Evolutionary conservation across 768 basidiomycete species (phyloP), one percentile per base, ranked within the genome.

Genomic region (Tricholoma hemisulphureum): DNA sequence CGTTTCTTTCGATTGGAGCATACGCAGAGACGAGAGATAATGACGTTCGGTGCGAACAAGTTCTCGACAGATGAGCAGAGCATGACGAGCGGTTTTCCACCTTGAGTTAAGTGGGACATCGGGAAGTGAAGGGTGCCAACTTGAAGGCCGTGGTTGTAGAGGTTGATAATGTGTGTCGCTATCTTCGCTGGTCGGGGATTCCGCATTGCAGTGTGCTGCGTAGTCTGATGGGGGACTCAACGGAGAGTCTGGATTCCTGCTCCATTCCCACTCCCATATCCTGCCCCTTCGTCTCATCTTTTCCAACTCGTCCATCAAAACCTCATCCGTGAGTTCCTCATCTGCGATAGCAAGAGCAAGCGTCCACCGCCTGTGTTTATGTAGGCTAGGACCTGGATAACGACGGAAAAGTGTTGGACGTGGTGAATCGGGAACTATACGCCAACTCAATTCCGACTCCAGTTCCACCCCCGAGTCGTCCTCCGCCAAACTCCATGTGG

Each of bases 41-140:
- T 75, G 75, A 23, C 76, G 71, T 56, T 80, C 77, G 5, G 77
- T 80, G 46, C 75, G 72, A 32, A 77, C 68, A 28, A 77, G 61
- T 62, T 79, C 78, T 13, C 77, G 70, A 48, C 75, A 78, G 18
- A 73, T 71, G 6, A 79, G 60, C 4, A 79, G 63, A 7, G 72
- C 74, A 34, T 71, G 71, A 31, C 74, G 73, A 10, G 77, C 75
- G 18, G 69, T 65, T 43, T 69, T 71, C 77, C 77, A 79, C 3
- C 70, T 69, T 10, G 66, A 55, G 37, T 7, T 51, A 58, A 20
- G 52, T 4, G 43, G 43, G 9, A 24, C 43, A 24, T 5, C 23
- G 14, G 23, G 18, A 24, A 23, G 21, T 13, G 43, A 24, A 6
- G n/a, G 37, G 18, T 18, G 18, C 37, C 37, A 18, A n/a, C n/a